These are phyloP conservation scores for Porcisia hertigi DNA, from an alignment of 208 protist species.

Conservation along the genomic window DNA sequence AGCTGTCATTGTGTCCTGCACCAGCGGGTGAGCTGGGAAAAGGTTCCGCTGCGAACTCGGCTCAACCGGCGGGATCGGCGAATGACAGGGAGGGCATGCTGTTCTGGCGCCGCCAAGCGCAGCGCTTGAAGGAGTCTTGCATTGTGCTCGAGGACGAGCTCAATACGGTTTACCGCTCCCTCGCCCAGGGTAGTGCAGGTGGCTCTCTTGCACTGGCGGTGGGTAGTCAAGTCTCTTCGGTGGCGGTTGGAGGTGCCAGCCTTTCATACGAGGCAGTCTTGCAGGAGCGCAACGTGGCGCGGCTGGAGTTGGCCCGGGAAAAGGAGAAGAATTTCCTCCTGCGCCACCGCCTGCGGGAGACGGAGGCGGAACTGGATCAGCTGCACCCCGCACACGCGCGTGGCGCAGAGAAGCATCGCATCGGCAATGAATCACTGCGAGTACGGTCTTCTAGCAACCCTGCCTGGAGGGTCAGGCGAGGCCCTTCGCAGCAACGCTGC, in stretches of 20 bases:
- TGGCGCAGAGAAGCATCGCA: not conserved
- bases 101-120: constrained; percentile 31
- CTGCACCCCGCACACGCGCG: not conserved
- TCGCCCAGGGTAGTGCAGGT: not conserved
- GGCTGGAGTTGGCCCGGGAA: constrained; percentile 35
- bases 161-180: constrained; percentile 13
- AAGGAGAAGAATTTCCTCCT: constrained; percentile 37
- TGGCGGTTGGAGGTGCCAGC: not conserved
- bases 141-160: constrained; percentile 16
- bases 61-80: not conserved
- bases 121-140: constrained; percentile 15
- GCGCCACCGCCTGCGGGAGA: constrained; percentile 30
- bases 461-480: not conserved
- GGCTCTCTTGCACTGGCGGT: not conserved
- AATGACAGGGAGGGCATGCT: not conserved
- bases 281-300: constrained; percentile 36
- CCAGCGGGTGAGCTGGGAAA: not conserved
- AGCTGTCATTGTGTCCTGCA: not conserved
- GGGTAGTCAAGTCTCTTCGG: not conserved
- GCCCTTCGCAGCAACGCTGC: not conserved
- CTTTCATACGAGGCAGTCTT: constrained; percentile 8
- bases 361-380: constrained; percentile 18
- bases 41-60: not conserved
- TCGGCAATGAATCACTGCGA: not conserved
- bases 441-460: not conserved